Conservation (phyloP, 345 rosid genomes). For the Citrus glauca region DNA sequence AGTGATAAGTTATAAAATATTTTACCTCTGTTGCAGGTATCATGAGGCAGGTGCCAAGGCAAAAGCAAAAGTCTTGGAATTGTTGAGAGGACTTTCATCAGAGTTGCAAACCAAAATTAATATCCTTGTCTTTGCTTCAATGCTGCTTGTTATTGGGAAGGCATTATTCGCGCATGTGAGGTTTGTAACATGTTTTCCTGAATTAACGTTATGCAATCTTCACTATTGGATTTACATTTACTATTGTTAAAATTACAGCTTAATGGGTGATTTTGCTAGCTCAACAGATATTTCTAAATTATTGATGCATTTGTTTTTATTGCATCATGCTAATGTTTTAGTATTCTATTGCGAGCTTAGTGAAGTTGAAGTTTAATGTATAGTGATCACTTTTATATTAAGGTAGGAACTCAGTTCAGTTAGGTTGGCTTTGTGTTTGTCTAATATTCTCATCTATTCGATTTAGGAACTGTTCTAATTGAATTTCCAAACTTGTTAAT, state of each 20-base stretch:
- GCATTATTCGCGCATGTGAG: conserved; percentile 88
- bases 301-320: background rate
- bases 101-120: conserved; percentile 80
- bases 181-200: conserved; percentile 35
- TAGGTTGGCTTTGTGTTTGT: too few relatives aligned
- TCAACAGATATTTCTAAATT: background rate
- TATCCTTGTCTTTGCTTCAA: conserved; percentile 78
- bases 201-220: background rate
- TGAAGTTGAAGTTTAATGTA: background rate
- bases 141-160: conserved; percentile 87
- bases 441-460: background rate
- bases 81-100: conserved; percentile 76
- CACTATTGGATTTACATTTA: background rate
- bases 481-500: background rate
- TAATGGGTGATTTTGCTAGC: background rate
- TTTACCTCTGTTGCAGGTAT: conserved; percentile 46
- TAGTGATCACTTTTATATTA: background rate
- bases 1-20: background rate
- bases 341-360: background rate
- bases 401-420: background rate
- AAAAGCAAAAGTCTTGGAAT: conserved; percentile 66
- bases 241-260: background rate
- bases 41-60: conserved; percentile 81
- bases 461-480: too few relatives aligned
- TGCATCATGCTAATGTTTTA: background rate